These are phyloP conservation scores for Xylaria bambusicola DNA, from an alignment of 495 filamentous ascomycete species.

Conservation along the genomic window DNA sequence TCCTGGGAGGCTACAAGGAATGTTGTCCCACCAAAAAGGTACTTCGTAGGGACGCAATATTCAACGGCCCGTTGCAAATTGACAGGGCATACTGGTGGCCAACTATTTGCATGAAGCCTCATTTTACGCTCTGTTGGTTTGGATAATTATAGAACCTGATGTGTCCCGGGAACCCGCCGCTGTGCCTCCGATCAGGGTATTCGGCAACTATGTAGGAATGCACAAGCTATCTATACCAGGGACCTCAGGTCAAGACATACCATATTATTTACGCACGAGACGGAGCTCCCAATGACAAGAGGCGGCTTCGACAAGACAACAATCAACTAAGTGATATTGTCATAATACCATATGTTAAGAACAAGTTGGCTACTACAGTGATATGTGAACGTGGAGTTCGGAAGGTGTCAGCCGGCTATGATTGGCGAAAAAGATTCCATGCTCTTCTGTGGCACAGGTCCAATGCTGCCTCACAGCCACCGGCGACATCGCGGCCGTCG, in stretches of 20 bases:
- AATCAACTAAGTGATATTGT: too few species aligned
- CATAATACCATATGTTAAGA: too few species aligned
- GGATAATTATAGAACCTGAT: background rate
- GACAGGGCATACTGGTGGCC: background rate
- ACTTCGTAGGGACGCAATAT: background rate
- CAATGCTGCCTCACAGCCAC: background rate
- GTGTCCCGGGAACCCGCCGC: background rate
- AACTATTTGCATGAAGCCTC: constrained; percentile 2
- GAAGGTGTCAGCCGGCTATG: constrained; percentile 6
- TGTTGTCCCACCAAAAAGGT: constrained; percentile 8
- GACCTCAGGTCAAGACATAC: background rate
- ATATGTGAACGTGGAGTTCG: constrained; percentile 5
- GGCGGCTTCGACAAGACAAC: too few species aligned
- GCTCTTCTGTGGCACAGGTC: constrained; percentile 1
- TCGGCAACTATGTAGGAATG: background rate
- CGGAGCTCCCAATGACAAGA: background rate
- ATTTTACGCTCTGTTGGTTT: background rate
- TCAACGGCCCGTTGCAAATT: background rate
- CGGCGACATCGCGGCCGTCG: background rate
- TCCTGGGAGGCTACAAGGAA: background rate
- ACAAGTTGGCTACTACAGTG: too few species aligned
- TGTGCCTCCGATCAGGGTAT: background rate
- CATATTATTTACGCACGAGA: background rate
- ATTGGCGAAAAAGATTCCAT: background rate
- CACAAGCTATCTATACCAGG: background rate